phyloP scores from a whole-genome alignment of 2,329 filamentous ascomycete genomes.

The Cercospora berteroae region DNA sequence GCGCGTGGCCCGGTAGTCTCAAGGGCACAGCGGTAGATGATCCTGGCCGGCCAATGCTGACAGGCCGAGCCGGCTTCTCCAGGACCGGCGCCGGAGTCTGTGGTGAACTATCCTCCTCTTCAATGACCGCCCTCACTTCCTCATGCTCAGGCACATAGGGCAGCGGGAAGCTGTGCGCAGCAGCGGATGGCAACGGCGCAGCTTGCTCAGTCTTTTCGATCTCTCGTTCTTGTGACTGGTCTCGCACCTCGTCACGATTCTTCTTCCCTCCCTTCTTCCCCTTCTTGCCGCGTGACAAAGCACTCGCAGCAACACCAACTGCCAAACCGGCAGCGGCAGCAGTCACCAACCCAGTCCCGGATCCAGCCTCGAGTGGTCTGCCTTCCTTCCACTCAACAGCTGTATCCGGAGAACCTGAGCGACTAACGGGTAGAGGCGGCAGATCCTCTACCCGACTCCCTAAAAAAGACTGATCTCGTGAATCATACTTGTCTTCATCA shows the following conservation, averaged over 20 bases:
- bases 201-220: not conserved
- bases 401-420: slow-evolving; percentile 29
- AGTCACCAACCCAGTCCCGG: slow-evolving; percentile 28
- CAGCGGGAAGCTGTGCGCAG: slow-evolving; percentile 8
- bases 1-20: slow-evolving; percentile 36
- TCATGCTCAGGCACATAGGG: not conserved
- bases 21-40: slow-evolving; percentile 40
- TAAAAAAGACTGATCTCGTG: slow-evolving; percentile 60
- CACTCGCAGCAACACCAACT: slow-evolving; percentile 10
- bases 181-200: slow-evolving; percentile 4
- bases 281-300: slow-evolving; percentile 8
- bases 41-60: slow-evolving; percentile 16
- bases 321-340: slow-evolving; percentile 15
- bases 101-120: not conserved
- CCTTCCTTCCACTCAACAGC: slow-evolving; percentile 36
- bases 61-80: slow-evolving; percentile 9
- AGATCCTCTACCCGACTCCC: slow-evolving; percentile 61
- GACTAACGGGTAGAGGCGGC: slow-evolving; percentile 45
- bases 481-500: slow-evolving; percentile 27
- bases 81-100: slow-evolving; percentile 7
- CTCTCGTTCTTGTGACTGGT: not conserved
- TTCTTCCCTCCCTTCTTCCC: not conserved
- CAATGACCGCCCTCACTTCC: not conserved
- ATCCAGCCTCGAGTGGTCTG: slow-evolving; percentile 35
- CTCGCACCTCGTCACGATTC: not conserved